Base-by-base conservation (phyloP, 441 rosid genomes). In the Gossypium trilobum region DNA sequence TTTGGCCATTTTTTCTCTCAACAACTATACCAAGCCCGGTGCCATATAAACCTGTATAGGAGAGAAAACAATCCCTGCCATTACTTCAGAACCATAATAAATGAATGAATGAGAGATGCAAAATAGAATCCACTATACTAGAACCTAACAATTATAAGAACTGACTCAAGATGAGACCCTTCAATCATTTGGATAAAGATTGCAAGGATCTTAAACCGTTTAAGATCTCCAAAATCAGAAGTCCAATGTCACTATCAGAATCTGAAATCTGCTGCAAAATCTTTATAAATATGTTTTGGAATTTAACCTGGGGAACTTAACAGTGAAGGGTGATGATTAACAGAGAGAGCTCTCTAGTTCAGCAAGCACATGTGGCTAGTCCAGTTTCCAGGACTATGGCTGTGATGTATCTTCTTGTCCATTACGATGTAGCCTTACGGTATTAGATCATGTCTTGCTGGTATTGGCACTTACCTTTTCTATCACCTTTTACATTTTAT, bases 251-350 rank as follows among this genome's bases (percentile, higher is more conserved):
- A 48, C n/a, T 48, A 48, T 48, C 16, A 48, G 52, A 48, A 48
- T 48, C 52, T 13, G 6, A 48, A 13, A 3, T 48, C 52, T 48
- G 52, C 52, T 44, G 14, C 14, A 3, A 48, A 48, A 48, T 11
- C 22, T n/a, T 50, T 22, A 7, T 14, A 25, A 0, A 10, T 54
- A 1, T 27, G 13, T 4, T 54, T 55, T 56, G 29, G 48, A 51
- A 69, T 52, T 68, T 27, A 68, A 68, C 61, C 19, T 68, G 48
- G 71, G 60, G 50, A 50, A 29, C 59, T 17, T 48, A 16, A 17
- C 20, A 8, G 2, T n/a, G 23, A 8, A 1, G 36, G 9, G n/a
- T 1, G 9, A 13, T 23, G 56, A 5, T 67, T 67, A 44, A 17
- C 20, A 16, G 27, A 33, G 67, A 8, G 3, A 7, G 25, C n/a